phyloP scores from a whole-genome alignment of 768 basidiomycete species.

The Amanita rimosa region DNA sequence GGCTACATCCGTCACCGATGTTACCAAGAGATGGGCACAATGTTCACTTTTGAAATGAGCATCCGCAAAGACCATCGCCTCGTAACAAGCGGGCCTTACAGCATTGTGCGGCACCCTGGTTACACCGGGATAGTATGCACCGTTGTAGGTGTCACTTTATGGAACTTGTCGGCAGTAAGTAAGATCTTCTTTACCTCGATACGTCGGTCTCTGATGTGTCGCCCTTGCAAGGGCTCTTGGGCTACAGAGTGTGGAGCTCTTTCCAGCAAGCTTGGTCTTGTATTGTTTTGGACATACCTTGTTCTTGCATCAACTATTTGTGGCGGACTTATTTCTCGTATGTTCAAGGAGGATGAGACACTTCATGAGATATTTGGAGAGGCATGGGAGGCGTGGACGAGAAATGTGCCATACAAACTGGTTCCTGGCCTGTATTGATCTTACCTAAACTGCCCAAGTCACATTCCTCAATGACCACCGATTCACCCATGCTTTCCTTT shows the following conservation, averaged over 20 bases:
- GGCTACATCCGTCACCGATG: slow-evolving; percentile 30
- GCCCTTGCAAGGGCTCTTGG: slow-evolving; percentile 36
- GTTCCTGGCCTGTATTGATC: slow-evolving; percentile 34
- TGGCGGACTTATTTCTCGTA: slow-evolving; percentile 25
- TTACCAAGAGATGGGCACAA: slow-evolving; percentile 31
- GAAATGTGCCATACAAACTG: slow-evolving; percentile 33
- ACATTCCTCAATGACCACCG: background rate
- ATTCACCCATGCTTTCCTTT: slow-evolving; percentile 45
- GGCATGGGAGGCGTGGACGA: slow-evolving; percentile 33
- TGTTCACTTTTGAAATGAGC: slow-evolving; percentile 44
- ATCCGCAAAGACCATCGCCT: slow-evolving; percentile 34
- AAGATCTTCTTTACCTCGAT: background rate
- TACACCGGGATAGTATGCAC: slow-evolving; percentile 31
- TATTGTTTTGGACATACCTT: slow-evolving; percentile 15
- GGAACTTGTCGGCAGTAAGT: slow-evolving; percentile 25
- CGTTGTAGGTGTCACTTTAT: slow-evolving; percentile 21
- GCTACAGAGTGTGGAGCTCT: slow-evolving; percentile 29
- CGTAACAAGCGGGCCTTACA: slow-evolving; percentile 37
- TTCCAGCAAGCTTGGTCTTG: slow-evolving; percentile 19
- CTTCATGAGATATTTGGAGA: slow-evolving; percentile 27
- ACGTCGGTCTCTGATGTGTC: background rate
- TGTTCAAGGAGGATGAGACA: slow-evolving; percentile 33
- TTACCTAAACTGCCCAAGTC: background rate
- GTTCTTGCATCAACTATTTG: slow-evolving; percentile 20
- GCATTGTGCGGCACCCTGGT: slow-evolving; percentile 37